Conservation (phyloP, 148 eudicot species). For the Agrostemma githago region DNA sequence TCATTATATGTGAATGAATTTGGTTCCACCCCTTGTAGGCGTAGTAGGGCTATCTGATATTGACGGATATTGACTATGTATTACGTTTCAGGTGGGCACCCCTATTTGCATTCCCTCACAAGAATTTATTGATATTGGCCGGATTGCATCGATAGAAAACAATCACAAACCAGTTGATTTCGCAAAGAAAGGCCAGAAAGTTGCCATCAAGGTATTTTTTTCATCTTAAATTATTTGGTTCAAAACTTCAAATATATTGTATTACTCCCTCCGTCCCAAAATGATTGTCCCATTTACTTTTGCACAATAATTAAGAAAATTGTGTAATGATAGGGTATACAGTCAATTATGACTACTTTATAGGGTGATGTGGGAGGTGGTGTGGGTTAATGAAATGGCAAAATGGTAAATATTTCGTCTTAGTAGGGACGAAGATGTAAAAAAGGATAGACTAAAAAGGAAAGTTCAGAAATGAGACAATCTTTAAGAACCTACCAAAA, state of each 20-base stretch:
- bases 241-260: not conserved
- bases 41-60: not conserved
- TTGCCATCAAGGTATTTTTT: conserved; percentile 66
- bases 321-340: too few relatives aligned
- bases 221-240: not conserved
- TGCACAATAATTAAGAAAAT: too few relatives aligned
- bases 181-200: conserved; percentile 79
- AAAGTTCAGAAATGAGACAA: too few relatives aligned
- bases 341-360: too few relatives aligned
- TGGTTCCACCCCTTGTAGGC: not conserved
- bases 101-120: conserved; percentile 73
- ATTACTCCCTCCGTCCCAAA: too few relatives aligned
- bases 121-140: conserved; percentile 70
- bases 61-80: conserved; percentile 6
- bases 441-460: too few relatives aligned
- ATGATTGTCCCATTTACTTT: too few relatives aligned
- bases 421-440: too few relatives aligned
- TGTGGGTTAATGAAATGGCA: too few relatives aligned
- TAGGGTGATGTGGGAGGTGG: too few relatives aligned
- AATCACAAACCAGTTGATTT: conserved; percentile 64
- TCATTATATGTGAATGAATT: not conserved
- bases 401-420: too few relatives aligned
- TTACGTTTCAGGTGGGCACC: conserved; percentile 62
- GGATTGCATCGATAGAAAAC: conserved; percentile 69
- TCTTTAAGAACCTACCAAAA: too few relatives aligned